These are phyloP conservation scores for Parathielavia appendiculata DNA, from an alignment of 495 filamentous ascomycete species.

Conservation along the genomic window DNA sequence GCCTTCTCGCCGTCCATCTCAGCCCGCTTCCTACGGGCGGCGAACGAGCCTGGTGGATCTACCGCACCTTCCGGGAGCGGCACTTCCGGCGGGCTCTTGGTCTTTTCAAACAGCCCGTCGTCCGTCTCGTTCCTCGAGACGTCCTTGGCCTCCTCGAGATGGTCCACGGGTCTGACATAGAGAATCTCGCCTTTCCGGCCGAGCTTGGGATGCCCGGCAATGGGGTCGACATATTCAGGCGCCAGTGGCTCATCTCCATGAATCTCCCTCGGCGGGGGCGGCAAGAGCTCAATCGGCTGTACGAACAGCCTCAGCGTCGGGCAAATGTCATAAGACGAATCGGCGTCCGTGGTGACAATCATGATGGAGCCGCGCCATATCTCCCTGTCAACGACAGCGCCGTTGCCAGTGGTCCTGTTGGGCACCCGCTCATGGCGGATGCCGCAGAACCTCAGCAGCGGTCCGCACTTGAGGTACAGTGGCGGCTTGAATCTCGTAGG, in stretches of 20 bases:
- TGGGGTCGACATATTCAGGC: constrained; percentile 80
- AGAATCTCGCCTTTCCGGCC: constrained; percentile 73
- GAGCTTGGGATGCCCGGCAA: constrained; percentile 80
- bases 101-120: constrained; percentile 69
- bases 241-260: constrained; percentile 60
- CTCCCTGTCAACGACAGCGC: constrained; percentile 52
- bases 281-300: constrained; percentile 77
- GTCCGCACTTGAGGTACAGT: constrained; percentile 83
- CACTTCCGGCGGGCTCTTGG: constrained; percentile 38
- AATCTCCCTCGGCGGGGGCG: constrained; percentile 69
- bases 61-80: constrained; percentile 25
- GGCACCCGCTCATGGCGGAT: constrained; percentile 52
- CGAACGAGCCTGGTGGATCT: constrained; percentile 43
- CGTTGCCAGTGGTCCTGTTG: constrained; percentile 30
- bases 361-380: constrained; percentile 90
- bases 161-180: constrained; percentile 80
- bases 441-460: constrained; percentile 84
- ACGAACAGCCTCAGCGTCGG: constrained; percentile 78
- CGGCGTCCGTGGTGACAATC: constrained; percentile 82
- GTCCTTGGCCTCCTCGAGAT: constrained; percentile 66
- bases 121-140: constrained; percentile 72
- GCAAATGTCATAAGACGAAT: constrained; percentile 72
- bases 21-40: constrained; percentile 42
- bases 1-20: constrained; percentile 65
- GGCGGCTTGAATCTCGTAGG: constrained; percentile 73